These are phyloP conservation scores for Crithidia expoeki DNA, from an alignment of 208 protist genomes.

Conservation along the genomic window DNA sequence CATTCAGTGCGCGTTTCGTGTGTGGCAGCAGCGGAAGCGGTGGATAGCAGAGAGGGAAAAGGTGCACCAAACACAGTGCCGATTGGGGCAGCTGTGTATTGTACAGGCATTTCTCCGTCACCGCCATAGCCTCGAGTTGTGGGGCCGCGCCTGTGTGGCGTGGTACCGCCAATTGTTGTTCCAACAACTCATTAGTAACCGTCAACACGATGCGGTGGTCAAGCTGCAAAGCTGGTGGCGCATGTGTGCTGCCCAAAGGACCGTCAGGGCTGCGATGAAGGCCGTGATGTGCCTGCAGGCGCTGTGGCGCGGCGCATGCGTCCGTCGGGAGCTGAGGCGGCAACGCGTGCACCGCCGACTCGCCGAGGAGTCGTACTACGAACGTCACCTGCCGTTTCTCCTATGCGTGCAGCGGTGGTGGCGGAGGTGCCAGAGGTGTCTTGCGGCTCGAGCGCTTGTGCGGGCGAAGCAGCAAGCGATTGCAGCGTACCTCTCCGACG, in stretches of 20 bases:
- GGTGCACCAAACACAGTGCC: conserved; percentile 29
- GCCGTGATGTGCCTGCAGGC: conserved; percentile 21
- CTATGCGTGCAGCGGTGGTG: conserved; percentile 52
- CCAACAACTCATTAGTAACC: conserved; percentile 15
- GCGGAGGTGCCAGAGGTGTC: conserved; percentile 27
- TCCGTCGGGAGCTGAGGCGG: conserved; percentile 28
- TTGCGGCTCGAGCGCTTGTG: conserved; percentile 17
- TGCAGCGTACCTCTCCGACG: conserved; percentile 27
- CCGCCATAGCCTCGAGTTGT: conserved; percentile 46
- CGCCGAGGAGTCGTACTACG: conserved; percentile 33
- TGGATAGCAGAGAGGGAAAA: conserved; percentile 26
- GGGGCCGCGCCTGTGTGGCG: conserved; percentile 30
- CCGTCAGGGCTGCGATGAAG: not conserved
- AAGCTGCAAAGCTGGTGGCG: conserved; percentile 61
- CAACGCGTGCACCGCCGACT: conserved; percentile 41
- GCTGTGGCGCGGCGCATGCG: conserved; percentile 15
- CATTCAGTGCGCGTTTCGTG: conserved; percentile 43
- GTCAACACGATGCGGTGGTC: conserved; percentile 33
- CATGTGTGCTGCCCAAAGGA: conserved; percentile 25
- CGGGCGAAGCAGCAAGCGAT: conserved; percentile 34
- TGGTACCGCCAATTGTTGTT: conserved; percentile 21
- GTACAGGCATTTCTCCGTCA: conserved; percentile 48
- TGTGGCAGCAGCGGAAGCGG: conserved; percentile 34
- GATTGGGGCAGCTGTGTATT: conserved; percentile 24
- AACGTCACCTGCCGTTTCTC: conserved; percentile 9